Evolutionary conservation across 202 grass and related monocot species (phyloP).

Genomic region (Setaria viridis): DNA sequence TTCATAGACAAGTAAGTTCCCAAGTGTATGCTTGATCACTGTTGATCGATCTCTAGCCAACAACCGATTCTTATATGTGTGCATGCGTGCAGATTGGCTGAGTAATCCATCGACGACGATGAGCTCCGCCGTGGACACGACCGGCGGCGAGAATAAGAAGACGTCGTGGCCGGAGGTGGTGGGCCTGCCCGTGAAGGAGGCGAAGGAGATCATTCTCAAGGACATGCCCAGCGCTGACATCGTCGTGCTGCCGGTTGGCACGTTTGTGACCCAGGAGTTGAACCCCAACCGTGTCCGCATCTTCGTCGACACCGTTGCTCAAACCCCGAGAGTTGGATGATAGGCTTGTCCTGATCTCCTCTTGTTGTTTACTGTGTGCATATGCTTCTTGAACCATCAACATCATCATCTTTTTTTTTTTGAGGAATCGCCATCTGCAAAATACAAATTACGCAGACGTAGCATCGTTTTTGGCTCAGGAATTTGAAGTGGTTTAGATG

Average conservation of each 20-base stretch:
- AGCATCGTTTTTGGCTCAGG: too few species aligned
- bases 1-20: neutral
- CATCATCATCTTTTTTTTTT: too few species aligned
- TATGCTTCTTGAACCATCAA: too few species aligned
- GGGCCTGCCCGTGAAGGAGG: neutral
- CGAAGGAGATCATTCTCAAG: neutral
- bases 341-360: too few species aligned
- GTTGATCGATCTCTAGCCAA: neutral
- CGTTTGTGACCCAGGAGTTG: neutral
- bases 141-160: neutral
- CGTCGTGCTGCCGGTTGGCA: neutral
- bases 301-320: neutral
- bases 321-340: neutral
- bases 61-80: neutral
- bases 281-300: neutral
- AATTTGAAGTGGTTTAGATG: too few species aligned
- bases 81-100: neutral
- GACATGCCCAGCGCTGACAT: neutral
- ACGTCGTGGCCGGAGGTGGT: constrained; percentile 30
- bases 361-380: too few species aligned
- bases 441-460: too few species aligned
- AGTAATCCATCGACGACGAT: neutral
- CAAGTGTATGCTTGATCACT: neutral
- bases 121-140: neutral
- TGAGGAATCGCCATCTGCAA: too few species aligned